phyloP scores from a whole-genome alignment of 2,329 filamentous ascomycete species.

The Trichoderma citrinoviride region DNA sequence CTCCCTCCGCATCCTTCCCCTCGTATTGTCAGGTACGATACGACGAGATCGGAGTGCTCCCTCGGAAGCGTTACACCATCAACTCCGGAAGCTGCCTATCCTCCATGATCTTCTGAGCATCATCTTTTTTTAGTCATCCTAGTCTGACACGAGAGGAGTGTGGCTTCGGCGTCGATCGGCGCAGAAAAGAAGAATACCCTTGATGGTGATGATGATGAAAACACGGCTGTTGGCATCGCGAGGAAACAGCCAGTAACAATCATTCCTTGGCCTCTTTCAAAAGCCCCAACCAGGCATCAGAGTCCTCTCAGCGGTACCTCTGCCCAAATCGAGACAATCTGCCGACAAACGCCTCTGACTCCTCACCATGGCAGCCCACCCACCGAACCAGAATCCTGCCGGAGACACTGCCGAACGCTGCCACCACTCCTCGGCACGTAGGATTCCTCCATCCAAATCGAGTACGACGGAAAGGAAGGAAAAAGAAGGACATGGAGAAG shows the following conservation, averaged over 20 bases:
- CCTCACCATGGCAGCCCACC: neutral
- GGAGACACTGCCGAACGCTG: conserved; percentile 3
- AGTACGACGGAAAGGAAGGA: neutral
- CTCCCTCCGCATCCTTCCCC: conserved; percentile 3
- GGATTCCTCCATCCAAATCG: too few relatives aligned
- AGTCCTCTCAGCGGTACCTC: neutral
- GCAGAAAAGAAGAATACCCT: neutral
- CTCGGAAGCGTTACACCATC: neutral
- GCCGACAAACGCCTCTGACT: neutral
- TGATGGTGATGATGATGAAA: neutral
- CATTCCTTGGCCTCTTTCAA: neutral
- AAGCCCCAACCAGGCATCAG: neutral
- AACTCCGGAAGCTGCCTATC: neutral
- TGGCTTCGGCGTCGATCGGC: neutral
- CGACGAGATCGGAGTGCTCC: conserved; percentile 1
- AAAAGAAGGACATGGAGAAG: neutral
- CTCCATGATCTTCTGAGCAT: neutral
- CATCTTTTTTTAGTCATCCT: neutral
- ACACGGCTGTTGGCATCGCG: neutral
- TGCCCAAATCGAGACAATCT: conserved; percentile 1
- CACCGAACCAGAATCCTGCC: neutral
- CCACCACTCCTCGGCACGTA: neutral
- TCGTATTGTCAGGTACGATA: neutral
- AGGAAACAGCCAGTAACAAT: conserved; percentile 1
- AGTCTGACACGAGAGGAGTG: neutral